phyloP scores from a whole-genome alignment of 2,329 filamentous ascomycete genomes.

The Ceratocystis albifundus region DNA sequence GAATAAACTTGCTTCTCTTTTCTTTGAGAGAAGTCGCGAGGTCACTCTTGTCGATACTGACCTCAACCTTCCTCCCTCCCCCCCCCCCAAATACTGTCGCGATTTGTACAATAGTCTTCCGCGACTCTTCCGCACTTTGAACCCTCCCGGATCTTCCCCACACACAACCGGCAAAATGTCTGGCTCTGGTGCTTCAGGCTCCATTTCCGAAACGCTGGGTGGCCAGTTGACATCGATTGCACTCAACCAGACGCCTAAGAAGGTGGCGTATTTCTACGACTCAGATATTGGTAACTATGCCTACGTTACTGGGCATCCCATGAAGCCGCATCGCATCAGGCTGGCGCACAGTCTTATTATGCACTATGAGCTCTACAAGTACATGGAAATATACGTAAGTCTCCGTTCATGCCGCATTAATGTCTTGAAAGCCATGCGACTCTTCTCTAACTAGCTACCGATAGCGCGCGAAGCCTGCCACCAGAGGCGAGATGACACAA shows the following conservation, averaged over 20 bases:
- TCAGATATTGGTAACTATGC: conserved; percentile 97
- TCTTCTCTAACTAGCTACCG: background rate
- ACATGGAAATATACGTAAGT: conserved; percentile 89
- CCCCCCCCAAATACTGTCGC: background rate
- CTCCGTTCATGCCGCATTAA: conserved; percentile 28
- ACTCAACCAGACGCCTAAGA: conserved; percentile 49
- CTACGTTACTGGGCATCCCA: conserved; percentile 91
- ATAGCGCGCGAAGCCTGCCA: conserved; percentile 75
- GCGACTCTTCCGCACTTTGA: background rate
- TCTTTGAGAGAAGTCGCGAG: background rate
- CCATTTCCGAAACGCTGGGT: conserved; percentile 20
- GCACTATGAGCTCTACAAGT: conserved; percentile 89
- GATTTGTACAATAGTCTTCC: background rate
- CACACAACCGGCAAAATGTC: conserved; percentile 14
- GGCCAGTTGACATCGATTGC: conserved; percentile 35
- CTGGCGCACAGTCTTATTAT: conserved; percentile 92
- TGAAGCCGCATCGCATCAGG: conserved; percentile 96
- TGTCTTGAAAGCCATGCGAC: conserved; percentile 9
- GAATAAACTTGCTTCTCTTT: background rate
- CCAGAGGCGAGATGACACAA: conserved; percentile 76
- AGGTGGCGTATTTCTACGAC: conserved; percentile 97
- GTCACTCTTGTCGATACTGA: background rate
- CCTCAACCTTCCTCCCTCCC: background rate
- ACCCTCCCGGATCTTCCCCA: background rate
- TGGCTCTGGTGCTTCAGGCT: conserved; percentile 18